Base-by-base conservation (phyloP, 163 green algal species). In the Chlamydomonas reinhardtii region DNA sequence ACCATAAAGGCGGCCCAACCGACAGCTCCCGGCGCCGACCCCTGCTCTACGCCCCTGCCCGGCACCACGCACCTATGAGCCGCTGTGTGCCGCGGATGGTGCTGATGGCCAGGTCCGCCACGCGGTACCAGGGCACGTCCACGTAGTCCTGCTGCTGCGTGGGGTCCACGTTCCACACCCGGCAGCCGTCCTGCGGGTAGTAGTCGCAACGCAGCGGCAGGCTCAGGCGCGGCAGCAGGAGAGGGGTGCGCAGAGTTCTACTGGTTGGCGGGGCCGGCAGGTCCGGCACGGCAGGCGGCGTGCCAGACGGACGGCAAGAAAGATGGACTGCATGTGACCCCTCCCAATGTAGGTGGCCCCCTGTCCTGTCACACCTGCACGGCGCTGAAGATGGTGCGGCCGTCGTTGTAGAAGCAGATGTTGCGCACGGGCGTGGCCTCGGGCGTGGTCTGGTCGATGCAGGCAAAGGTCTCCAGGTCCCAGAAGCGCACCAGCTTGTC, bases 381-480 rank as follows among this genome's bases (percentile, higher is more conserved):
- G 15, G 94, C 94, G 56, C 83, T 88, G 52, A 98, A 92, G 43
- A 98, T 74, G 61, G 92, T 76, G 37, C 87, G 82, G 29, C 96
- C 95, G 35, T 96, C 91, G 9, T 86, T 91, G 35, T 94, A 92
- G 88, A 97, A 98, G 12, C 70, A 77, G 20, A 97, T 94, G 56
- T 86, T 92, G 8, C 87, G 84, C 29, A 95, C 83, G 72, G 64
- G 83, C 39, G 88, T 91, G 3, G 91, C 84, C 62, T 97, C 96
- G 22, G 92, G 91, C 0, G 90, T 86, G 3, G 93, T 90, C 24
- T 72, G 91, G 48, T 94, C 94, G 27, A 97, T 80, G 24, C 89
- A 75, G 27, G 93, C 78, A 70, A 94, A 94, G 9, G 76, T 93
- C 65, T 98, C 96, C n/a, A 98, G 91, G 88, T 98, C 96, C 95